Percentiles rank a stretch among this genome's conserved stretches.
Evolutionary conservation across 805 yeast genomes (phyloP).

Genomic region (Pichia paraexigua): DNA sequence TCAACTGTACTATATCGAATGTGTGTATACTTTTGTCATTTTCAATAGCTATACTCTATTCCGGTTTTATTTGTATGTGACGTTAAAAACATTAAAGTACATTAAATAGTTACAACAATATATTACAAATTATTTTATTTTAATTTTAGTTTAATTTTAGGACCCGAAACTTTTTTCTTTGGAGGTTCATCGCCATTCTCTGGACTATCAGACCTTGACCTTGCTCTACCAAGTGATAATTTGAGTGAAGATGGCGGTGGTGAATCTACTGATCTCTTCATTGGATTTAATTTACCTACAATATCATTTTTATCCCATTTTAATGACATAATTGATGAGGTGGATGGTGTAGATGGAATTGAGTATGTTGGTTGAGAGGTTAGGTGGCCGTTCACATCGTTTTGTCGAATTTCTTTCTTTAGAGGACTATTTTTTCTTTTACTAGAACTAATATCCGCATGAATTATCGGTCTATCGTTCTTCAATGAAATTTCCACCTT

Average conservation of each 20-base stretch:
- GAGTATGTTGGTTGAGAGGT: not conserved
- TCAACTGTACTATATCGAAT: no score
- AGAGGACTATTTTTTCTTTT: not conserved
- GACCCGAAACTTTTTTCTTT: slow-evolving; percentile 3
- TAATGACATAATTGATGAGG: not conserved
- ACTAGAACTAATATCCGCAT: not conserved
- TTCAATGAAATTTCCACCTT: not conserved
- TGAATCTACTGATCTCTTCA: not conserved
- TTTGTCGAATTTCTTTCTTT: not conserved
- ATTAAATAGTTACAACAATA: not conserved
- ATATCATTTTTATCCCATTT: not conserved
- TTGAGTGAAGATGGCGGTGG: not conserved
- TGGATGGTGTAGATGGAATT: not conserved
- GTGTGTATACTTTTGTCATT: no score
- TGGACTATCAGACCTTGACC: not conserved
- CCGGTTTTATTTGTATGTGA: not conserved
- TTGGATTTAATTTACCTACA: not conserved
- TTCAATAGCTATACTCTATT: no score
- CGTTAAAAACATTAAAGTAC: not conserved
- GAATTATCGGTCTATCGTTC: not conserved
- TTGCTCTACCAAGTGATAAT: not conserved
- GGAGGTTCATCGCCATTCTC: not conserved
- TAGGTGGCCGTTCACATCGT: not conserved
- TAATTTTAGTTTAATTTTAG: slow-evolving; percentile 17
- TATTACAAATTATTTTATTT: slow-evolving; percentile 7